Evolutionary conservation across 225 moss, liverwort and hornwort genomes (phyloP).

Genomic region (Pleurozium schreberi): DNA sequence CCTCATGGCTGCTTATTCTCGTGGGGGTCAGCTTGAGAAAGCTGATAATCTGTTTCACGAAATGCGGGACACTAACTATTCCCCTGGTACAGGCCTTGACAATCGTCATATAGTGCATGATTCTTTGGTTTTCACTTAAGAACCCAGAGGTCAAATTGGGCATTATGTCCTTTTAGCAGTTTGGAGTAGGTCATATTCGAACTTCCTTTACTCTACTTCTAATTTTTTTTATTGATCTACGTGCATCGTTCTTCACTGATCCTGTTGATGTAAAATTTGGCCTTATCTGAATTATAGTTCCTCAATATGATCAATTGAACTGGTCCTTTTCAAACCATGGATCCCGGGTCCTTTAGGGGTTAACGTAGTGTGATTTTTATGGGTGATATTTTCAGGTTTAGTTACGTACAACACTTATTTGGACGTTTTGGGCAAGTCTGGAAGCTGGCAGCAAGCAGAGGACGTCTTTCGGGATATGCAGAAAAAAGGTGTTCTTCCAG

Average conservation of each 20-base stretch:
- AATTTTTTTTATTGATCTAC: neutral
- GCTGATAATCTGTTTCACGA: constrained; percentile 53
- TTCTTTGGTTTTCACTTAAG: neutral
- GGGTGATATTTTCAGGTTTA: constrained; percentile 32
- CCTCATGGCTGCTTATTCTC: constrained; percentile 79
- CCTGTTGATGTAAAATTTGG: neutral
- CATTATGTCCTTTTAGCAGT: neutral
- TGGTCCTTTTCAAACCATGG: neutral
- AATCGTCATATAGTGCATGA: neutral
- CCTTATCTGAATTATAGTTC: neutral
- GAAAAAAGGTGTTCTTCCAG: constrained; percentile 38
- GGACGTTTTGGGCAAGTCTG: constrained; percentile 58
- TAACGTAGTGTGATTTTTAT: neutral
- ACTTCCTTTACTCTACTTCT: neutral
- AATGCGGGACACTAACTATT: constrained; percentile 61
- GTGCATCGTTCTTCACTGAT: neutral
- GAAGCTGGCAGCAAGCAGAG: constrained; percentile 71
- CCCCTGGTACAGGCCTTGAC: constrained; percentile 34
- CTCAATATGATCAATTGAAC: neutral
- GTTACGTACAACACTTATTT: constrained; percentile 77
- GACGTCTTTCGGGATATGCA: constrained; percentile 57
- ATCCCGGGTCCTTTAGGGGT: neutral
- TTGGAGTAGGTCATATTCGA: neutral
- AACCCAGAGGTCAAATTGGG: neutral
- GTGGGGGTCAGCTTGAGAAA: constrained; percentile 51